Evolutionary conservation across 768 basidiomycete species (phyloP), one percentile per base, ranked within the genome.

Genomic region (Termitomyces titanicus): DNA sequence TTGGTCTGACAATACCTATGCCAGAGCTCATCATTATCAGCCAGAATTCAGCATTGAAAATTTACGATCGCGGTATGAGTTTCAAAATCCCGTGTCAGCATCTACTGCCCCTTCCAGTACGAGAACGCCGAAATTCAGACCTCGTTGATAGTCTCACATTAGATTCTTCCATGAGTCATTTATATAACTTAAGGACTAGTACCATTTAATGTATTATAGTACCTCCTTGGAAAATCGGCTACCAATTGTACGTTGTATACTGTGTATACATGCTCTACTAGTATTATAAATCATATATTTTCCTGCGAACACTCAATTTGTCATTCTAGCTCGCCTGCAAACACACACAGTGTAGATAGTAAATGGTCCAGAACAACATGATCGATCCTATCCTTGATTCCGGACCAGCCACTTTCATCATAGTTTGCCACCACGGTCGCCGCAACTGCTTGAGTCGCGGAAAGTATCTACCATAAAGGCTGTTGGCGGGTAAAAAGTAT

Each of bases 1-100:
- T 20, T 48, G 33, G 17, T n/a, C 18, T 18, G 22, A 46, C 27
- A 13, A 24, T 37, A 20, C 44, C n/a, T 22, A 34, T 24, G 0
- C 46, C 42, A 38, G 48, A 25, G 29, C 54, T 42, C 44, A 31
- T 10, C 38, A 53, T 42, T 39, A 31, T 10, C 38, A 53, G 29
- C 56, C 58, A 45, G 22, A 49, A 5, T 66, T 73, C 15, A 63
- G 66, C 49, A 49, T 63, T 10, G 50, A 54, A 47, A 58, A 60
- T 34, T 51, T 78, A 53, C 68, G 64, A 35, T 66, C 66, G 4
- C 64, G 66, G 22, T 76, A 69, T 59, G 68, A 64, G 9, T 78
- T 67, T 52, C 62, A 60, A n/a, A 55, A 66, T 15, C 45, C 60
- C n/a, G 35, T 17, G 24, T 37, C 62, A 25, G 34, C 31, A 43